A percentile compares a stretch with the other conserved stretches of the same genome.
phyloP scores from a whole-genome alignment of 495 filamentous ascomycete species.

The Aspergillus avenaceus region DNA sequence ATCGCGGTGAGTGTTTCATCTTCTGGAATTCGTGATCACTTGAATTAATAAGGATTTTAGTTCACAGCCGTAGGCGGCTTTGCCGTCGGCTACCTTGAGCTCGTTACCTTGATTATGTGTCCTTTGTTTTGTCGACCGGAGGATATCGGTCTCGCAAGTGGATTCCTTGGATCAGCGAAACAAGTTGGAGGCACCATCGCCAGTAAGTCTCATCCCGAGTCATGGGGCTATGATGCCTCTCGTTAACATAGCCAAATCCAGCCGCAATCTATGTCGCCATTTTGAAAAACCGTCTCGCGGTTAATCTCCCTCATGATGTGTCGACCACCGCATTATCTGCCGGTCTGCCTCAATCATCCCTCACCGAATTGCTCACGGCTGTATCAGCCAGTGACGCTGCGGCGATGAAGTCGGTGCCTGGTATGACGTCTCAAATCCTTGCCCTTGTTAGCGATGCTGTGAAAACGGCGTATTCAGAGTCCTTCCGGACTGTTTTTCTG shows the following conservation, averaged over 20 bases:
- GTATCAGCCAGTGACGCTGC: constrained; percentile 20
- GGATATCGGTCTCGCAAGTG: constrained; percentile 47
- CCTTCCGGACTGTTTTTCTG: constrained; percentile 44
- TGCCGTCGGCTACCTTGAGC: constrained; percentile 27
- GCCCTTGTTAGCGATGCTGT: constrained; percentile 30
- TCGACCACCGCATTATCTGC: constrained; percentile 34
- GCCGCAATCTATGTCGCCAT: constrained; percentile 46
- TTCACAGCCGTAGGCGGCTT: constrained; percentile 33
- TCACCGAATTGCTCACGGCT: constrained; percentile 34
- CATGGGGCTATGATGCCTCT: not conserved
- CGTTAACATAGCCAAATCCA: not conserved
- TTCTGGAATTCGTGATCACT: too few relatives aligned
- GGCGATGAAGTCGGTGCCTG: constrained; percentile 34
- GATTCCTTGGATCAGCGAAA: constrained; percentile 31
- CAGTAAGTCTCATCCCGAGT: constrained; percentile 4
- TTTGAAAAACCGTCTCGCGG: constrained; percentile 35
- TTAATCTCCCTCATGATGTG: constrained; percentile 35
- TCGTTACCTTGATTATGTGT: constrained; percentile 30
- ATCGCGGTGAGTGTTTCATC: constrained; percentile 23
- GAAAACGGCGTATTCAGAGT: constrained; percentile 35
- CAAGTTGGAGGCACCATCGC: constrained; percentile 22
- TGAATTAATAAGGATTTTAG: too few relatives aligned
- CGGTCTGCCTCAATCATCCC: constrained; percentile 37
- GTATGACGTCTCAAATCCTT: constrained; percentile 31
- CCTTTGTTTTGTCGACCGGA: constrained; percentile 23